Evolutionary conservation across 2,329 filamentous ascomycete genomes (phyloP), one percentile per base, ranked within the genome.

Genomic region (Phaeosphaeriaceae sp.): DNA sequence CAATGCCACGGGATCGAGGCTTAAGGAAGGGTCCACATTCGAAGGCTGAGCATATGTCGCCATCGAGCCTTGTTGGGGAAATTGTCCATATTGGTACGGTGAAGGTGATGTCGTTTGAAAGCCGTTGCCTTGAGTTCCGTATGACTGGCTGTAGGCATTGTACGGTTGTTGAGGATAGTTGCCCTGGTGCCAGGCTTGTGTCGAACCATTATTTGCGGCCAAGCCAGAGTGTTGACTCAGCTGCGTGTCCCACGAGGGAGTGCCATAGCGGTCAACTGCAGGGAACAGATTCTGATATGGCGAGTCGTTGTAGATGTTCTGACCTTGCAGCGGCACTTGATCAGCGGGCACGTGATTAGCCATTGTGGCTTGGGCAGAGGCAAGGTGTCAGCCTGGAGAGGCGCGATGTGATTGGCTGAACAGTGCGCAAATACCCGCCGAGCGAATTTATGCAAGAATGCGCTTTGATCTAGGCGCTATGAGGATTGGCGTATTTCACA

Each of bases 271-370:
- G 58, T 76, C 69, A 60, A 64, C 64, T 52, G 63, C 55, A 31
- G 67, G 56, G 46, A 74, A 75, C 49, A 75, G 61, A 48, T 66
- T 67, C 36, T 69, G 66, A 33, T 70, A 77, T 1, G 69, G 60
- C 1, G 71, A 58, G 58, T 76, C 70, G 64, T 60, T 61, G 65
- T 76, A 76, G 59, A 76, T 68, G 58, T 60, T 71, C 60, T 75
- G 73, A 44, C 67, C 68, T 57, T 71, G 71, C 45, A 71, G 48
- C 33, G 71, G 67, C 27, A 69, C 64, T 58, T 72, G 71, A 61
- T 75, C 72, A 73, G 53, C 65, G 19, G 71, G 72, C 74, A 77
- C 71, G 74, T 77, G 74, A 77, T 70, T 73, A 53, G 72, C 74
- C 74, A 77, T 77, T 27, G 61, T 47, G 56, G 63, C 58, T 54